Evolutionary conservation across 495 filamentous ascomycete genomes (phyloP), one percentile per base, ranked within the genome.

Genomic region (Wilcoxina mikolae): DNA sequence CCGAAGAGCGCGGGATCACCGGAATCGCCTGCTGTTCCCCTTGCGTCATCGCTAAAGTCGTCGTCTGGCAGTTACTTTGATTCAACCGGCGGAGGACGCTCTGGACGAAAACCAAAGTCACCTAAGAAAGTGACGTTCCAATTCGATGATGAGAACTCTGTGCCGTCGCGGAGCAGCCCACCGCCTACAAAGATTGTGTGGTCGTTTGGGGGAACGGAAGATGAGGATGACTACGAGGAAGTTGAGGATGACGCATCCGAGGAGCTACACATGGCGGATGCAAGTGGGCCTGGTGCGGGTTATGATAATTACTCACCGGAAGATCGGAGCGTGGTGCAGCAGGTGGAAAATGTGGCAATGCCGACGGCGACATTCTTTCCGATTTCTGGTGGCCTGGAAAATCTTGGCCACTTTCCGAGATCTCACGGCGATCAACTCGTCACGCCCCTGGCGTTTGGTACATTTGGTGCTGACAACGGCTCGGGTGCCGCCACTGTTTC

Each of bases 51-150:
- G 9, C 62, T 66, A 31, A 66, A 66, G 43, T 57, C 56, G 20
- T 58, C 62, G 1, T 65, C 61, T 26, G 52, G 59, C 3, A 65
- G 63, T 38, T 61, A 53, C 2, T 63, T 53, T n/a, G 51, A 26
- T 5, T 31, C 45, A 12, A 10, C 10, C 10, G 31, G 18, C 20
- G 54, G 55, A 48, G 60, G 64, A 31, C 55, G 59, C 4, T 33
- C 41, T 15, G 35, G 31, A 17, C 35, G 42, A 43, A 65, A 62
- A 46, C 63, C 61, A 42, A 66, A 66, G 58, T 65, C 62, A 17
- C 63, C 63, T 22, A 66, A 66, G 33, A 61, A 55, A 41, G 63
- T 66, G 53, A 66, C 62, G 35, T 66, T 66, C 47, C 59, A 60
- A 18, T 65, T 66, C 39, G 63, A 66, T 20, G 63, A 66, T 23